These are phyloP conservation scores for Metschnikowia shivogae DNA, from an alignment of 805 yeast genomes.

Conservation along the genomic window DNA sequence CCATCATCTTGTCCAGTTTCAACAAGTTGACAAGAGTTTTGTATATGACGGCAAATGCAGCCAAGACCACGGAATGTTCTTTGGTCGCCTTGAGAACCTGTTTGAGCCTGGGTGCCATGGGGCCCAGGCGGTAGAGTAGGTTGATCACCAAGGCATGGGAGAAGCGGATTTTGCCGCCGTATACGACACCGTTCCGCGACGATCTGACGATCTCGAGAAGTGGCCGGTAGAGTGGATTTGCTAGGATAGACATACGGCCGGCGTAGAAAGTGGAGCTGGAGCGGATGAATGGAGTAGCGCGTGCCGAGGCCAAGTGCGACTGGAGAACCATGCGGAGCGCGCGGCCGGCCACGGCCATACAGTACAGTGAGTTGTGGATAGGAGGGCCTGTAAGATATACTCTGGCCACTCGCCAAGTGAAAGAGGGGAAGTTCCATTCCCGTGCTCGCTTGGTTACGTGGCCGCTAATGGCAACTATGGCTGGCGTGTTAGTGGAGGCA, in stretches of 20 bases:
- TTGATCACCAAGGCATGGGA: slow-evolving; percentile 63
- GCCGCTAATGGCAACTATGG: too few species aligned
- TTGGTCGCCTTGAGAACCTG: slow-evolving; percentile 49
- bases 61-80: slow-evolving; percentile 54
- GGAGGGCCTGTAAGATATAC: too few species aligned
- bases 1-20: slow-evolving; percentile 30
- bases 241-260: slow-evolving; percentile 16
- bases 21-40: slow-evolving; percentile 35
- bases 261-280: neutral
- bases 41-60: slow-evolving; percentile 52
- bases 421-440: too few species aligned
- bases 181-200: slow-evolving; percentile 48
- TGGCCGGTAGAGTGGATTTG: slow-evolving; percentile 25
- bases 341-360: too few species aligned
- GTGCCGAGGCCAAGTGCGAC: slow-evolving; percentile 3
- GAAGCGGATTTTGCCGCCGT: slow-evolving; percentile 60
- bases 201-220: slow-evolving; percentile 34
- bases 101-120: slow-evolving; percentile 40
- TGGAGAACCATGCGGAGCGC: neutral
- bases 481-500: too few species aligned
- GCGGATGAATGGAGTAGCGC: neutral
- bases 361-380: too few species aligned
- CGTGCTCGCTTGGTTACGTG: too few species aligned
- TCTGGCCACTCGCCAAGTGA: too few species aligned
- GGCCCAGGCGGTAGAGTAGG: slow-evolving; percentile 51